phyloP scores from a whole-genome alignment of 2,329 filamentous ascomycete genomes.

The Fonsecaea erecta region DNA sequence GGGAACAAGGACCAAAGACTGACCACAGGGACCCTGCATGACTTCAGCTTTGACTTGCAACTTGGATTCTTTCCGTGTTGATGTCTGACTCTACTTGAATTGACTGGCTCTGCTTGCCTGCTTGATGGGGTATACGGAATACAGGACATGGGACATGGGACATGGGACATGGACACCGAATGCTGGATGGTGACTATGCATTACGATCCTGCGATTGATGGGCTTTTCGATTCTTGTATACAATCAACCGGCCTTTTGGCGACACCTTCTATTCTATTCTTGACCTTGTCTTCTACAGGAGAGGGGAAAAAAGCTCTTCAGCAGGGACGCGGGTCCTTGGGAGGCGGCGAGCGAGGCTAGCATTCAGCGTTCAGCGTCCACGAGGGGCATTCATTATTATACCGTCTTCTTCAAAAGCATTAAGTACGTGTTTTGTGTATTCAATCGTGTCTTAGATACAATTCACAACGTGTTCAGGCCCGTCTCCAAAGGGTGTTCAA shows the following conservation, averaged over 20 bases:
- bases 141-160: neutral
- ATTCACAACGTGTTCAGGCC: neutral
- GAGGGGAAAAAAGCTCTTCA: neutral
- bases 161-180: neutral
- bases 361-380: neutral
- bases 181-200: neutral
- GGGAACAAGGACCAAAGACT: neutral
- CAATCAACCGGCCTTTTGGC: neutral
- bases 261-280: neutral
- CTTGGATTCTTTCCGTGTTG: neutral
- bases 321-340: too few relatives aligned
- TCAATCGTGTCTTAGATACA: neutral
- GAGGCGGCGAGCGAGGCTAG: too few relatives aligned
- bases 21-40: neutral
- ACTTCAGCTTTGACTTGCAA: neutral
- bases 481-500: neutral
- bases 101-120: too few relatives aligned
- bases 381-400: neutral
- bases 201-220: constrained; percentile 2
- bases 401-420: neutral
- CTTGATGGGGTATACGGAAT: too few relatives aligned
- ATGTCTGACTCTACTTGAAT: neutral
- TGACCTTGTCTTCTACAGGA: neutral
- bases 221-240: neutral
- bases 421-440: neutral